A percentile compares a stretch with the other conserved stretches of the same genome.
Evolutionary conservation across 2,329 filamentous ascomycete genomes (phyloP).

Genomic region (Erysiphe pulchra): DNA sequence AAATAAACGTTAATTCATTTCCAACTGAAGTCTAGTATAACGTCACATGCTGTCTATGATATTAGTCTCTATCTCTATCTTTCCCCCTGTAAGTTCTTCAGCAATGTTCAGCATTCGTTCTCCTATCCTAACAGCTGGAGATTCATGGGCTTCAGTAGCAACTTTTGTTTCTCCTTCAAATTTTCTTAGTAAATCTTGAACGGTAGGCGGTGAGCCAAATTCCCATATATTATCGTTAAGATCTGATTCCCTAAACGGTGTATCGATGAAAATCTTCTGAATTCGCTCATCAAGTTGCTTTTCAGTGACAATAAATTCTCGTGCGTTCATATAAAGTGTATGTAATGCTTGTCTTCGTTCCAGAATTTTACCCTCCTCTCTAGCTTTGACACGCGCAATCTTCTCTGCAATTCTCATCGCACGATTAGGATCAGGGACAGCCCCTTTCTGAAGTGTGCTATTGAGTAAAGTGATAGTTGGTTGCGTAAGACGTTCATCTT

Average conservation of each 20-base stretch:
- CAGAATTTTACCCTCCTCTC: conserved; percentile 25
- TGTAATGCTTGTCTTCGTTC: conserved; percentile 48
- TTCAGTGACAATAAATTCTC: conserved; percentile 66
- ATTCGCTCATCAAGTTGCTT: conserved; percentile 48
- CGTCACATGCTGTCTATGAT: too few relatives aligned
- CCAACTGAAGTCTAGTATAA: too few relatives aligned
- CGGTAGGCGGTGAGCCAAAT: conserved; percentile 17
- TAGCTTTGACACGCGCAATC: conserved; percentile 17
- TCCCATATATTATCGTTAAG: conserved; percentile 11
- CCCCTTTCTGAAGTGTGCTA: conserved; percentile 20
- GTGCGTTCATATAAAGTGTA: conserved; percentile 71
- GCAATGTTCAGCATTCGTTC: conserved; percentile 36
- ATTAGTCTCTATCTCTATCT: conserved; percentile 17
- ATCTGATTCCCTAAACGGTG: conserved; percentile 2
- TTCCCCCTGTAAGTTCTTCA: conserved; percentile 41
- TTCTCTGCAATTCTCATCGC: conserved; percentile 24
- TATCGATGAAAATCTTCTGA: conserved; percentile 46
- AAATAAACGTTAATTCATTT: too few relatives aligned
- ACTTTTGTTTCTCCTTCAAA: conserved; percentile 12
- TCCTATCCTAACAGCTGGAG: conserved; percentile 18
- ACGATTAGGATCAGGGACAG: conserved; percentile 35
- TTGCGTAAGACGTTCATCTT: conserved; percentile 54
- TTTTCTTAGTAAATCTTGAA: conserved; percentile 20
- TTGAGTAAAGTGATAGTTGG: conserved; percentile 32
- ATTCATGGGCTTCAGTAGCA: conserved; percentile 12